Evolutionary conservation across 805 yeast genomes (phyloP).

Genomic region (Nematodospora valgi): DNA sequence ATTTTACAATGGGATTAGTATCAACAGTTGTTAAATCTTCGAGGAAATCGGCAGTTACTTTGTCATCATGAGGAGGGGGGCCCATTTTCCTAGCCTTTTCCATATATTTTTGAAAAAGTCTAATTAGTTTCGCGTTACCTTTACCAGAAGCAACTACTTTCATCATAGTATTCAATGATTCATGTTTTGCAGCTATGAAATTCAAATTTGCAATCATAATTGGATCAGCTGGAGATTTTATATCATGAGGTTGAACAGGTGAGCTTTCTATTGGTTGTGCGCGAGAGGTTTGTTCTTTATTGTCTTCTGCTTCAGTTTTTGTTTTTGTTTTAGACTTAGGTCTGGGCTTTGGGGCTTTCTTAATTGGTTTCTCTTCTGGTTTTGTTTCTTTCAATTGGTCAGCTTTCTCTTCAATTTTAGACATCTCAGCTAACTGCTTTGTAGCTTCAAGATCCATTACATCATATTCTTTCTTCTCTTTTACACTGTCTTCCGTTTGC

Average conservation of each 20-base stretch:
- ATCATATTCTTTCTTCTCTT: neutral
- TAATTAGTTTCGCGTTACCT: conserved; percentile 69
- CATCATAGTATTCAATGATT: conserved; percentile 69
- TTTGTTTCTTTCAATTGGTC: neutral
- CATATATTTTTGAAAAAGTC: conserved; percentile 77
- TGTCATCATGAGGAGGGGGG: conserved; percentile 35
- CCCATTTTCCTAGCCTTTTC: conserved; percentile 78
- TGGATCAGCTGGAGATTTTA: conserved; percentile 62
- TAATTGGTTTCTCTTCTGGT: neutral
- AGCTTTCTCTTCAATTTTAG: conserved; percentile 1
- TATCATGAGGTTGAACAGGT: conserved; percentile 30
- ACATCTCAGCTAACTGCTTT: neutral
- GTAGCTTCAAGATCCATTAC: neutral
- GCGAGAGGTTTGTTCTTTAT: neutral
- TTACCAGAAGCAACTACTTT: conserved; percentile 79
- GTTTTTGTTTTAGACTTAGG: conserved; percentile 13
- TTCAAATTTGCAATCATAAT: conserved; percentile 84
- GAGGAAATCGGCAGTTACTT: conserved; percentile 5
- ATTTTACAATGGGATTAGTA: neutral
- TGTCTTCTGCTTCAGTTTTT: too few species aligned
- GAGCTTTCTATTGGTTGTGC: conserved; percentile 2
- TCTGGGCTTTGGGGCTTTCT: conserved; percentile 15
- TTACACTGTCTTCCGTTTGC: neutral
- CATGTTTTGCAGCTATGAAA: conserved; percentile 72
- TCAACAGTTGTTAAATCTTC: conserved; percentile 1